Conservation (phyloP, 768 basidiomycete genomes). For the Pleurotus platypus region DNA sequence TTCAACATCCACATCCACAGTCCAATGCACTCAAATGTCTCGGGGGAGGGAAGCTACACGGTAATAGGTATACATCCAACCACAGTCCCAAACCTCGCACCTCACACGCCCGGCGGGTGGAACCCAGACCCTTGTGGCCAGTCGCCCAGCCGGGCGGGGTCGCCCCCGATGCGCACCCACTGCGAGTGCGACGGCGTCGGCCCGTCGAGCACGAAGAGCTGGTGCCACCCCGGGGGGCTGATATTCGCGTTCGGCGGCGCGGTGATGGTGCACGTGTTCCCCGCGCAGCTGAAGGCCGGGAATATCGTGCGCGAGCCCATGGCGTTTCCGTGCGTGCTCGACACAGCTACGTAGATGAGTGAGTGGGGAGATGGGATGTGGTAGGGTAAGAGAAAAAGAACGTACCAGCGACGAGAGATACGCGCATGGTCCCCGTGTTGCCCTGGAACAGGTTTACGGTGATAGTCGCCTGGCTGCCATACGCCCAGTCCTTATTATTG, state of each 20-base stretch:
- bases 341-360: conserved; percentile 43
- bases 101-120: conserved; percentile 51
- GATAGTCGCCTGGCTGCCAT: conserved; percentile 52
- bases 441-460: conserved; percentile 42
- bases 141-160: conserved; percentile 64
- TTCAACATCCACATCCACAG: too few species aligned
- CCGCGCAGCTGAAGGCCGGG: conserved; percentile 66
- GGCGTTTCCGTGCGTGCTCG: conserved; percentile 74
- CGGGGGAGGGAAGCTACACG: too few species aligned
- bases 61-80: too few species aligned
- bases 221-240: conserved; percentile 75
- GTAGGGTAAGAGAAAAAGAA: conserved; percentile 4
- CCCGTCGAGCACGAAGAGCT: conserved; percentile 73
- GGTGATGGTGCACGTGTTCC: conserved; percentile 71
- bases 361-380: neutral
- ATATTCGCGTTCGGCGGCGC: conserved; percentile 69
- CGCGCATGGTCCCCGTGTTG: conserved; percentile 38
- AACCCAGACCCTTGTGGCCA: conserved; percentile 77
- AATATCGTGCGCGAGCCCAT: conserved; percentile 75
- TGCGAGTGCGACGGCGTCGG: conserved; percentile 72
- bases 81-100: too few species aligned
- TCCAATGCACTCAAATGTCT: too few species aligned
- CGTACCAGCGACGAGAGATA: conserved; percentile 66
- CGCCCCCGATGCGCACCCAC: conserved; percentile 79
- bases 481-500: conserved; percentile 57